Evolutionary conservation across 2,329 filamentous ascomycete genomes (phyloP), one percentile per base, ranked within the genome.

Genomic region (Phoma sp.): DNA sequence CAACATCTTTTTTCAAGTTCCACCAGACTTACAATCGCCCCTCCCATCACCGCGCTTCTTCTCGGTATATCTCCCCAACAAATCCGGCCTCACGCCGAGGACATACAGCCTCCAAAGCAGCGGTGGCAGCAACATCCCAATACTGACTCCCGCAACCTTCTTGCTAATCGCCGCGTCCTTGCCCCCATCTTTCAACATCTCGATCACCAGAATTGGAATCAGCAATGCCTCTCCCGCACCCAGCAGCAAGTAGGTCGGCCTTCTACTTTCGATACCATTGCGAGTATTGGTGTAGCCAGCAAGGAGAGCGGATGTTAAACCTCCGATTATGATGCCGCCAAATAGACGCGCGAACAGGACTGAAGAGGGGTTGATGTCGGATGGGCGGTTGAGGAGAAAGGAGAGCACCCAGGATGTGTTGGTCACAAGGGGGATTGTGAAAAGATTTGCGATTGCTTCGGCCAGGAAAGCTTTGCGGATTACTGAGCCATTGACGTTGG

Each of bases 381-480:
- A 57, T 2, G 65, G 62, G 27, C 58, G 57, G 17, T 58, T 51
- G 17, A 70, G 61, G 2, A 70, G 52, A 4, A 65, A 37, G 9
- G 61, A 65, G 15, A 70, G 61, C 4, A 63, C 61, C 24, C 47
- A 62, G 13, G 44, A 61, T 4, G 67, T 66, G 32, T 70, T 56
- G 19, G 64, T 68, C 22, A 69, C 61, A 4, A 69, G 55, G 7
- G 64, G 68, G 7, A 68, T 60, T 9, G 61, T 67, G 56, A 68
- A 68, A 50, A 70, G 62, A 25, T 69, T 69, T 21, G 64, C 64
- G 38, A 64, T 45, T 33, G 64, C 68, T 60, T 70, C 68, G 15
- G 62, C 32, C 25, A 70, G 52, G 36, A 70, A 70, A 35, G 68
- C 68, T 48, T 62, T 68, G 45, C 66, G 63, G 51, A 69, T 66